These are phyloP conservation scores for Mangifera indica DNA, from an alignment of 345 rosid genomes.

Conservation along the genomic window DNA sequence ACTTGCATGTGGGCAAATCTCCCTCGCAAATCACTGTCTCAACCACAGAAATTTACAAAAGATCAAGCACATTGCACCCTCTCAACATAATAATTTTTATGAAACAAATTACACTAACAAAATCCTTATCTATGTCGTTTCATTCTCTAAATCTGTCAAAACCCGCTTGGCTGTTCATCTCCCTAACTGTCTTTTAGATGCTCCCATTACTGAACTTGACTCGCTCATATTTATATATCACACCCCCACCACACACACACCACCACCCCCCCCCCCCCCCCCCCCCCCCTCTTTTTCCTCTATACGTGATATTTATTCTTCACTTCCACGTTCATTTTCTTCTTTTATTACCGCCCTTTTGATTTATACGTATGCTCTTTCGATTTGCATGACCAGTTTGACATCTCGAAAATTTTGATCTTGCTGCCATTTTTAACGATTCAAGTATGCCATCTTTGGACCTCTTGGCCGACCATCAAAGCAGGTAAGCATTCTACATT, in stretches of 20 bases:
- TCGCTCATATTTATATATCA: slow-evolving; percentile 30
- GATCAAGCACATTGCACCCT: neutral
- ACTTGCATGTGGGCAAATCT: slow-evolving; percentile 23
- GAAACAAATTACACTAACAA: neutral
- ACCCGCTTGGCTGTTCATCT: neutral
- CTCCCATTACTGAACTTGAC: slow-evolving; percentile 10
- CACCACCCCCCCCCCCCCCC: too few relatives aligned
- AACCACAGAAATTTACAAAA: neutral
- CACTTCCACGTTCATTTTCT: neutral
- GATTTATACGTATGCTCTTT: neutral
- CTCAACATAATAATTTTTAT: neutral
- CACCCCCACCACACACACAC: too few relatives aligned
- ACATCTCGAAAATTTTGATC: neutral
- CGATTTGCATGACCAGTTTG: neutral
- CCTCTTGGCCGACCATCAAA: slow-evolving; percentile 42
- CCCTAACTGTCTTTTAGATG: neutral
- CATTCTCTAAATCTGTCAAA: slow-evolving; percentile 13
- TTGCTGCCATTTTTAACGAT: slow-evolving; percentile 5
- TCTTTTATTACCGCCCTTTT: neutral
- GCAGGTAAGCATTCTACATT: slow-evolving; percentile 28
- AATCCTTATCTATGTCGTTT: neutral
- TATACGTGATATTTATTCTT: neutral
- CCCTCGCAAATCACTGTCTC: neutral
- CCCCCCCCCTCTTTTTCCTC: neutral
- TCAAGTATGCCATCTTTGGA: slow-evolving; percentile 37